phyloP scores from a whole-genome alignment of 176 grass and related monocot species.

The barley (Hordeum vulgare) region MorexV3_pseudomolecules_assembly NC_058518.1:495708325-495708824 shows the following conservation, averaged over 20 bases:
- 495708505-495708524: conserved; percentile 40
- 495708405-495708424: neutral
- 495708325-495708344: conserved; percentile 98
- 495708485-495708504: conserved; percentile 96
- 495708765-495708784: too few species aligned
- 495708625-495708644: neutral
- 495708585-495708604: neutral
- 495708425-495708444: neutral
- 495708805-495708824: too few species aligned
- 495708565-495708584: neutral
- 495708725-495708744: too few species aligned
- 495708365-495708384: neutral
- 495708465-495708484: conserved; percentile 96
- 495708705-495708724: too few species aligned
- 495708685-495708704: too few species aligned
- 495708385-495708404: too few species aligned
- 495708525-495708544: accelerated
- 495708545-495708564: too few species aligned
- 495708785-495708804: too few species aligned
- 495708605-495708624: neutral
- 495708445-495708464: conserved; percentile 36
- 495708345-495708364: conserved; percentile 79
- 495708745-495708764: too few species aligned
- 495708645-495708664: too few species aligned
- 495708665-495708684: too few species aligned